phyloP scores from a whole-genome alignment of 345 rosid species.

The Dipteronia sinensis region DNA sequence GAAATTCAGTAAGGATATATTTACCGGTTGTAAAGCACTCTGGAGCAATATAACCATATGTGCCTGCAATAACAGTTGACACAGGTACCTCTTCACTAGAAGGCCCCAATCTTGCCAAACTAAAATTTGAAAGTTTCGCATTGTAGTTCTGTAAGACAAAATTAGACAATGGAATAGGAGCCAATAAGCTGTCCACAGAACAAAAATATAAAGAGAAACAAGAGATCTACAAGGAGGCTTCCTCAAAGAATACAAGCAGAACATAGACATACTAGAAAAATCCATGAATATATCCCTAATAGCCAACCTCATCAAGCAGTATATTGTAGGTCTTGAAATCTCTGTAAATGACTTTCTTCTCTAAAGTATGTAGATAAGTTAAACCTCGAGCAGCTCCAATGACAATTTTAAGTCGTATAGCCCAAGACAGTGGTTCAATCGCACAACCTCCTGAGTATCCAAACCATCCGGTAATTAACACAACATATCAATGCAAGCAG shows the following conservation, averaged over 20 bases:
- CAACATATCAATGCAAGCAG: neutral
- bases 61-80: slow-evolving; percentile 43
- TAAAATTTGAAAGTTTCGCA: slow-evolving; percentile 68
- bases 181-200: too few relatives aligned
- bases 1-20: too few relatives aligned
- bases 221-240: neutral
- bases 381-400: slow-evolving; percentile 87
- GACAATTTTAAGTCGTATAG: slow-evolving; percentile 66
- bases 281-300: too few relatives aligned
- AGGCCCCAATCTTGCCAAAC: slow-evolving; percentile 73
- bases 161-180: neutral
- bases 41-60: too few relatives aligned
- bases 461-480: slow-evolving; percentile 10
- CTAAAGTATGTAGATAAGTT: slow-evolving; percentile 68
- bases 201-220: too few relatives aligned
- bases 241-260: neutral
- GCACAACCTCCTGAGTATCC: slow-evolving; percentile 40
- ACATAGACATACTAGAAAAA: neutral
- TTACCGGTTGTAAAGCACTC: too few relatives aligned
- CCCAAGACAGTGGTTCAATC: slow-evolving; percentile 78
- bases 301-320: slow-evolving; percentile 52
- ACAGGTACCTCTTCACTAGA: slow-evolving; percentile 53
- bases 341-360: slow-evolving; percentile 78
- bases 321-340: too few relatives aligned
- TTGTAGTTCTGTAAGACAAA: slow-evolving; percentile 39